Evolutionary conservation across 2,329 filamentous ascomycete species (phyloP).

Genomic region (Colletotrichum sp.): DNA sequence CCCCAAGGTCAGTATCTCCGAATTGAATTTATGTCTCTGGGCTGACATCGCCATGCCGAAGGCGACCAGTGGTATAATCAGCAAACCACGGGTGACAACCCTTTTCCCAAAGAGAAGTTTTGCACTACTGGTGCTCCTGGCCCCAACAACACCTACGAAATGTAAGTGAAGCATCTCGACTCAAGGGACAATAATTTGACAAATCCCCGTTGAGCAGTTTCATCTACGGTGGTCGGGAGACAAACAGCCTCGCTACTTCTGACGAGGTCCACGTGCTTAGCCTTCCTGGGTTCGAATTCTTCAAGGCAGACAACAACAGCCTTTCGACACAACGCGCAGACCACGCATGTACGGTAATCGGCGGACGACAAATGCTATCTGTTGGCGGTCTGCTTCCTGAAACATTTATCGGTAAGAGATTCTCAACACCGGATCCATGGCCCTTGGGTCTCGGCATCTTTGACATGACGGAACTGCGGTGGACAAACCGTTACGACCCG

Average conservation of each 20-base stretch:
- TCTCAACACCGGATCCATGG: slow-evolving; percentile 35
- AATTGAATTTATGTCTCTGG: accelerated
- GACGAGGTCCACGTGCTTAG: slow-evolving; percentile 40
- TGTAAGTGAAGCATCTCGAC: slow-evolving; percentile 26
- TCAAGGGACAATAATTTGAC: neutral
- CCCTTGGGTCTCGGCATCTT: slow-evolving; percentile 41
- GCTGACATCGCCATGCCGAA: neutral
- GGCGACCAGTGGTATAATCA: slow-evolving; percentile 28
- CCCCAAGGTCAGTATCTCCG: neutral
- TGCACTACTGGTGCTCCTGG: slow-evolving; percentile 38
- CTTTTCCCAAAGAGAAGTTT: slow-evolving; percentile 30
- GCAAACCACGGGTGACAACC: slow-evolving; percentile 32
- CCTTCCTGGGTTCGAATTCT: slow-evolving; percentile 42
- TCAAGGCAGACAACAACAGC: slow-evolving; percentile 27
- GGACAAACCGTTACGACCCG: slow-evolving; percentile 38
- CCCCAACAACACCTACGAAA: slow-evolving; percentile 38
- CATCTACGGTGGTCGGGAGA: slow-evolving; percentile 38
- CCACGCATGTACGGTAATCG: slow-evolving; percentile 39
- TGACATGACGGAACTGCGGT: slow-evolving; percentile 40
- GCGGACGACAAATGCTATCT: slow-evolving; percentile 42
- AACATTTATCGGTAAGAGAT: neutral
- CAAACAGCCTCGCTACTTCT: slow-evolving; percentile 24
- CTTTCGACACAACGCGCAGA: slow-evolving; percentile 29
- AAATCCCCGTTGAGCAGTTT: slow-evolving; percentile 27
- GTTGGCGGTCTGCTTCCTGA: slow-evolving; percentile 33